Evolutionary conservation across 2,329 filamentous ascomycete genomes (phyloP).

Genomic region (Nakataea oryzae): DNA sequence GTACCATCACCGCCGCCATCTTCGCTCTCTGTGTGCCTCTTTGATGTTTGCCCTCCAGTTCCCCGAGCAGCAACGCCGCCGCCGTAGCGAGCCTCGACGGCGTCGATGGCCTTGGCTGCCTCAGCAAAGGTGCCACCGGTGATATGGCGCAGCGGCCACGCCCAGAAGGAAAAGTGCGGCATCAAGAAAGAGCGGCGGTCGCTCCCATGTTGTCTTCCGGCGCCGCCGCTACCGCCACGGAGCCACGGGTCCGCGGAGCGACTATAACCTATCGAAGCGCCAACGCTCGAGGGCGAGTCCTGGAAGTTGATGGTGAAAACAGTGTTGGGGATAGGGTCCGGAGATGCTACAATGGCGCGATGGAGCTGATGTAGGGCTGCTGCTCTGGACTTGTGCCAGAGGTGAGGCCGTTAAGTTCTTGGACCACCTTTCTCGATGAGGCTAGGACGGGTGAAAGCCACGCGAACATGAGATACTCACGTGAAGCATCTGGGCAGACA

Average conservation of each 20-base stretch:
- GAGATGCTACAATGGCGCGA: constrained; percentile 38
- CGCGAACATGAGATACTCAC: too few species aligned
- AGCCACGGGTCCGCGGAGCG: constrained; percentile 27
- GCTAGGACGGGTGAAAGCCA: background rate
- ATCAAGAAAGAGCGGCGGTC: constrained; percentile 33
- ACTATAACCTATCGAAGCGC: constrained; percentile 35
- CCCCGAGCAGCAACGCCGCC: too few species aligned
- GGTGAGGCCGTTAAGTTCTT: background rate
- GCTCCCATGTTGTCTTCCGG: constrained; percentile 10
- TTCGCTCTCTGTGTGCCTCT: background rate
- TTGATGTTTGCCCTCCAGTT: too few species aligned
- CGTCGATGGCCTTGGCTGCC: constrained; percentile 24
- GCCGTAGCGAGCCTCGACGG: constrained; percentile 20
- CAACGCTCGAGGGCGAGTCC: constrained; percentile 27
- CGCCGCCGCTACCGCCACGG: constrained; percentile 6
- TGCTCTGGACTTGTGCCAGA: constrained; percentile 26
- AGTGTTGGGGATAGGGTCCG: constrained; percentile 35
- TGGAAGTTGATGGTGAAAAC: constrained; percentile 41
- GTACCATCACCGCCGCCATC: background rate
- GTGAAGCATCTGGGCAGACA: constrained; percentile 32
- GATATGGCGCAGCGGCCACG: constrained; percentile 40
- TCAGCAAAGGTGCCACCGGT: constrained; percentile 24
- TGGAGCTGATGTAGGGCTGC: constrained; percentile 44
- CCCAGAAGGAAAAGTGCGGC: constrained; percentile 46
- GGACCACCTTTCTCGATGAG: too few species aligned